Percentiles rank a stretch among this genome's conserved stretches.
These are phyloP conservation scores for Kuraishia floccosa DNA, from an alignment of 805 yeast species.

Conservation along the genomic window DNA sequence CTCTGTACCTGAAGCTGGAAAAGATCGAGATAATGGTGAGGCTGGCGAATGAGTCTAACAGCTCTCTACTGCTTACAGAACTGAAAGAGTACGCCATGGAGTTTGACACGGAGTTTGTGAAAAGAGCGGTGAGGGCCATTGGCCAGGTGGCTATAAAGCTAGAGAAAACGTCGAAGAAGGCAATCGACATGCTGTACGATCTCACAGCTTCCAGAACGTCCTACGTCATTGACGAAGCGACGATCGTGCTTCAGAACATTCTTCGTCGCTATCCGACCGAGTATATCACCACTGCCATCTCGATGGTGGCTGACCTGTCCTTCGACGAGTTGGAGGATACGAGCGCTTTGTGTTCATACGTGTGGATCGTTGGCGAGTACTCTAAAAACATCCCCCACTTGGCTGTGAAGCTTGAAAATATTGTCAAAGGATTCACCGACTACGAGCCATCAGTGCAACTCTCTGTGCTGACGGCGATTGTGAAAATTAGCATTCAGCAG, in stretches of 20 bases:
- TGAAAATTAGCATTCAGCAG: conserved; percentile 33
- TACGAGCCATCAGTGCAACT: conserved; percentile 53
- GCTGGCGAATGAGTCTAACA: conserved; percentile 49
- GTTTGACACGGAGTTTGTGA: conserved; percentile 70
- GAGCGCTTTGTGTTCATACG: conserved; percentile 46
- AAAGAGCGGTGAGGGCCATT: conserved; percentile 52
- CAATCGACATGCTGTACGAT: conserved; percentile 49
- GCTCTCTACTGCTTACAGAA: conserved; percentile 51
- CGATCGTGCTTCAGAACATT: conserved; percentile 51
- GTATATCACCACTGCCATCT: conserved; percentile 37
- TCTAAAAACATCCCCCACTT: conserved; percentile 47
- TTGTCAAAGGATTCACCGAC: conserved; percentile 43
- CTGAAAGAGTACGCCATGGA: conserved; percentile 77
- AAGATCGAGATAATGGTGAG: conserved; percentile 68
- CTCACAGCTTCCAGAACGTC: conserved; percentile 53
- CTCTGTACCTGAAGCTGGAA: conserved; percentile 66
- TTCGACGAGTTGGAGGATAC: conserved; percentile 33
- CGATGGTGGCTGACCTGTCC: conserved; percentile 35
- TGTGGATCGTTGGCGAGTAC: conserved; percentile 68
- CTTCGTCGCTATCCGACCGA: conserved; percentile 54
- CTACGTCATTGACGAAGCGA: conserved; percentile 48
- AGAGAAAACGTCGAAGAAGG: conserved; percentile 37
- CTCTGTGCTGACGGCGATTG: conserved; percentile 47
- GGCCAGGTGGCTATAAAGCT: conserved; percentile 65
- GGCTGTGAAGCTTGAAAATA: conserved; percentile 28